Evolutionary conservation across 2,329 filamentous ascomycete species (phyloP).

Genomic region (Calonectria hawksworthii): DNA sequence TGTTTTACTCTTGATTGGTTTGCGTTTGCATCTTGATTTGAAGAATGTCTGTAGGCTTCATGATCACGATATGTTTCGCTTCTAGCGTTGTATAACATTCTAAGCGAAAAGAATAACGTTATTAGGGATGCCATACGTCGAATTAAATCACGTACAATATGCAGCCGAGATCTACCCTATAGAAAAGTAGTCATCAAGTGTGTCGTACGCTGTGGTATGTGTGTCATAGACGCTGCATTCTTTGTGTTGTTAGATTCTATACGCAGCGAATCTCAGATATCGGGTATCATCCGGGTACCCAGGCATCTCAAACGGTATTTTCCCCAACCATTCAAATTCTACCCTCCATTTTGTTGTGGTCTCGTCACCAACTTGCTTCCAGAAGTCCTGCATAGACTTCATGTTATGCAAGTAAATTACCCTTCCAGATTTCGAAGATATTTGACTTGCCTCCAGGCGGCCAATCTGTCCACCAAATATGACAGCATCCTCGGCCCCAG

Average conservation of each 20-base stretch:
- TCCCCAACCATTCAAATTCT: neutral
- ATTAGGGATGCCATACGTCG: too few relatives aligned
- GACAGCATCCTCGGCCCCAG: neutral
- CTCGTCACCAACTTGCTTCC: neutral
- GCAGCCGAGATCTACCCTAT: too few relatives aligned
- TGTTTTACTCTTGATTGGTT: too few relatives aligned
- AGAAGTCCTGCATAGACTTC: neutral
- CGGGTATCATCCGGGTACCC: neutral
- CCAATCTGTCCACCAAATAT: slow-evolving; percentile 14
- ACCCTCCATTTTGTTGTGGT: neutral
- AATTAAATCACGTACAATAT: too few relatives aligned
- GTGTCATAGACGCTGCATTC: too few relatives aligned
- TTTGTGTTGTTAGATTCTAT: neutral
- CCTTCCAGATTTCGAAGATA: neutral
- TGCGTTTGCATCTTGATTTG: too few relatives aligned
- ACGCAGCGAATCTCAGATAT: neutral
- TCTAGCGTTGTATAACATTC: too few relatives aligned
- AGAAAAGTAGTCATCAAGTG: too few relatives aligned
- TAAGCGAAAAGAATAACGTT: too few relatives aligned
- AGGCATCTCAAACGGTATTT: slow-evolving; percentile 3
- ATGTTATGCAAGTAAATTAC: neutral
- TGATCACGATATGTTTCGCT: too few relatives aligned
- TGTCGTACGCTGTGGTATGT: too few relatives aligned
- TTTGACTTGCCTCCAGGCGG: neutral
- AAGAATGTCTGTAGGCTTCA: too few relatives aligned